phyloP scores from a whole-genome alignment of 1,284 basidiomycete genomes.

The Ustilago sp. region DNA sequence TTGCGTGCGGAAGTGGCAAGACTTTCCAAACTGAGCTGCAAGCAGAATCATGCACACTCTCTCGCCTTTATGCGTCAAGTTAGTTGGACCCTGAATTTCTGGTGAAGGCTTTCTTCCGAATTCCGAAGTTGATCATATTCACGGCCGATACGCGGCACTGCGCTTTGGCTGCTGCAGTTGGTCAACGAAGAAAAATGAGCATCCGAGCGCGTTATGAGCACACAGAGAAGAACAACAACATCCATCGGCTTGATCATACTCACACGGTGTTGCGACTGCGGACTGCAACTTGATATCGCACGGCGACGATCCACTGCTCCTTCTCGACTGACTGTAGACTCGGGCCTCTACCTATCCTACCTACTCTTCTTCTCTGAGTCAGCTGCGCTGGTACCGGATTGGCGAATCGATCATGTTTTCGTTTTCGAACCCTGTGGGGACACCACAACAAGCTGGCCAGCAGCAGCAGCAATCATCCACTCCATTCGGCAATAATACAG shows the following conservation, averaged over 20 bases:
- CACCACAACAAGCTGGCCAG: conserved; percentile 31
- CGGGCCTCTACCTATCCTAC: background rate
- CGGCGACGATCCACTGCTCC: background rate
- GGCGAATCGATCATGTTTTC: conserved; percentile 30
- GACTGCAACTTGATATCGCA: background rate
- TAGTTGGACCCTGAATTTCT: conserved; percentile 11
- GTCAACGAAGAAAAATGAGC: background rate
- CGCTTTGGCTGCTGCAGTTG: background rate
- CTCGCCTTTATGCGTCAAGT: conserved; percentile 2
- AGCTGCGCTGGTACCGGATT: too few species aligned
- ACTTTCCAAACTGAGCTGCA: conserved; percentile 3
- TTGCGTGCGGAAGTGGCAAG: conserved; percentile 11
- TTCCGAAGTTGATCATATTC: conserved; percentile 6
- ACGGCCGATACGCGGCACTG: conserved; percentile 8
- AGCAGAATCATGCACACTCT: background rate
- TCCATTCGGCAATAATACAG: conserved; percentile 26
- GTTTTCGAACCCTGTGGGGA: conserved; percentile 31
- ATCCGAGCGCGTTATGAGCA: conserved; percentile 23
- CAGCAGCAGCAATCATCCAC: conserved; percentile 38
- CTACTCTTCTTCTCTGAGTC: background rate
- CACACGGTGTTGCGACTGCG: background rate
- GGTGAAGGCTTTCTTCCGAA: conserved; percentile 8
- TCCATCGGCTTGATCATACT: conserved; percentile 9
- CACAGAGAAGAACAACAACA: conserved; percentile 25
- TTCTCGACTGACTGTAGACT: background rate